These are phyloP conservation scores for Pichia thaimueangensis DNA, from an alignment of 805 yeast genomes.

Conservation along the genomic window DNA sequence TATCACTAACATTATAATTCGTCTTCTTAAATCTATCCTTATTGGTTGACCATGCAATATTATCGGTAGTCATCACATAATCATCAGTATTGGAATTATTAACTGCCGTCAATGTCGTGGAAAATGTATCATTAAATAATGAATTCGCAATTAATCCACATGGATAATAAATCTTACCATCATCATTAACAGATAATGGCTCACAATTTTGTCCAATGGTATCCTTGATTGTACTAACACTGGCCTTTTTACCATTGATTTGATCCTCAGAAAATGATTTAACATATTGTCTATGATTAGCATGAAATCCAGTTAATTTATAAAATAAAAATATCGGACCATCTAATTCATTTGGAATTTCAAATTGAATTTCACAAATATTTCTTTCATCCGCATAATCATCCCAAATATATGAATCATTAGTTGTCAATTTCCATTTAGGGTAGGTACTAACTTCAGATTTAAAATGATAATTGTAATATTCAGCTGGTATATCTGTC, in stretches of 20 bases:
- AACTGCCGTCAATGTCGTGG: slow-evolving; percentile 37
- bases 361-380: slow-evolving; percentile 67
- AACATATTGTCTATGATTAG: slow-evolving; percentile 94
- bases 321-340: slow-evolving; percentile 76
- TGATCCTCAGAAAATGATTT: slow-evolving; percentile 77
- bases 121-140: slow-evolving; percentile 68
- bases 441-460: slow-evolving; percentile 37
- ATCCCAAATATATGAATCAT: slow-evolving; percentile 34
- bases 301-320: slow-evolving; percentile 78
- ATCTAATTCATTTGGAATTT: slow-evolving; percentile 64
- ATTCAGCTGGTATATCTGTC: slow-evolving; percentile 52
- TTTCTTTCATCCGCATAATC: slow-evolving; percentile 39
- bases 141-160: slow-evolving; percentile 84
- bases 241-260: slow-evolving; percentile 66
- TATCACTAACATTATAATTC: slow-evolving; percentile 47
- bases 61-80: slow-evolving; percentile 41
- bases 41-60: slow-evolving; percentile 71
- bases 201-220: slow-evolving; percentile 54
- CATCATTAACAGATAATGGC: slow-evolving; percentile 45
- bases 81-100: slow-evolving; percentile 36
- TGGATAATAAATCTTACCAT: slow-evolving; percentile 60
- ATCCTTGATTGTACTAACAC: slow-evolving; percentile 44
- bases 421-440: slow-evolving; percentile 55
- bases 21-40: slow-evolving; percentile 59
- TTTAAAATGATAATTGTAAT: slow-evolving; percentile 55